Evolutionary conservation across 129 eudicot species (phyloP).

Genomic region (Heracleum sosnowskyi): DNA sequence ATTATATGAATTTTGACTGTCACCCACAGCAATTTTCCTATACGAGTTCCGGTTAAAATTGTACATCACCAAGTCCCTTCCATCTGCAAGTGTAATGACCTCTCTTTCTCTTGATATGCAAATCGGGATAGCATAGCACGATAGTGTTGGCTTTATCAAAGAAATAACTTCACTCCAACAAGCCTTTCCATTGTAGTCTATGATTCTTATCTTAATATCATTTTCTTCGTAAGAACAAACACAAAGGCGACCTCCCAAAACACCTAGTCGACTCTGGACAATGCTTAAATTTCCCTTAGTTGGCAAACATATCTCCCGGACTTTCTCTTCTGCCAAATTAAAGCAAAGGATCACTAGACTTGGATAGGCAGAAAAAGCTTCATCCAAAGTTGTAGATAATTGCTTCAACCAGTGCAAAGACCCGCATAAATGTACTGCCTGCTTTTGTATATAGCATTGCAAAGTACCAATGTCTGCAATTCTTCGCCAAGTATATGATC

Average conservation of each 20-base stretch:
- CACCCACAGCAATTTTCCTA: conserved; percentile 3
- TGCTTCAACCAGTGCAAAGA: conserved; percentile 5
- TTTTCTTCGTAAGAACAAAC: background rate
- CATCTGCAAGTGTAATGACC: background rate
- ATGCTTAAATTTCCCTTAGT: background rate
- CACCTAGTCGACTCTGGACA: background rate
- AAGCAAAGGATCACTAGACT: background rate
- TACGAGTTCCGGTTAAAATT: background rate
- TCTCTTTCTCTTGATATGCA: conserved; percentile 6
- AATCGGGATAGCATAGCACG: conserved; percentile 1
- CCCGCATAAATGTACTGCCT: conserved; percentile 2
- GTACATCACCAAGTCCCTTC: conserved; percentile 8
- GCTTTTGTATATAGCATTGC: conserved; percentile 10
- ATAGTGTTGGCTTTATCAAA: background rate
- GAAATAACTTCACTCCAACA: conserved; percentile 5
- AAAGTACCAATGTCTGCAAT: conserved; percentile 4
- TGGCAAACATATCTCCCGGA: conserved; percentile 1
- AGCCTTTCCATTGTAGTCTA: background rate
- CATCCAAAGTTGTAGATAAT: background rate
- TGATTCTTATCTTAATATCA: background rate
- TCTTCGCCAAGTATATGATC: conserved; percentile 2
- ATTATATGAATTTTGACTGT: background rate
- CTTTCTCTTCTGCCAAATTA: background rate
- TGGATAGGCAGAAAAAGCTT: background rate
- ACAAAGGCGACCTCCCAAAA: conserved; percentile 10